Evolutionary conservation across 768 basidiomycete species (phyloP).

Genomic region (Butyriboletus loyo): DNA sequence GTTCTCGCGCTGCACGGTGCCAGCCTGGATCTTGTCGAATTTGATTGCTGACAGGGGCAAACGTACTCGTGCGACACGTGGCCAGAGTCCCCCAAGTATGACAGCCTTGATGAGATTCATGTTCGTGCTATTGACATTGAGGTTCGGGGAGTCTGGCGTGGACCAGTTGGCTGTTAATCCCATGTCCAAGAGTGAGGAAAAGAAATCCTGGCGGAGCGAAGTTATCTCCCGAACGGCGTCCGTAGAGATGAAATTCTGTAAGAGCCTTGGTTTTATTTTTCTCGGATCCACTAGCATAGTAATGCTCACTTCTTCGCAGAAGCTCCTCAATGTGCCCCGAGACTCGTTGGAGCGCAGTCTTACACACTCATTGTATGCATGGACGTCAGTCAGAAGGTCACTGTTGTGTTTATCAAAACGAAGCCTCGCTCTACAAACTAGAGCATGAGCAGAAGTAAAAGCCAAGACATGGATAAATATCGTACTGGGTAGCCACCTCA

Average conservation of each 20-base stretch:
- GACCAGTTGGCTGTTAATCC: constrained; percentile 60
- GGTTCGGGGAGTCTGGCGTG: constrained; percentile 42
- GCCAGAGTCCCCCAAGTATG: constrained; percentile 85
- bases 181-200: constrained; percentile 62
- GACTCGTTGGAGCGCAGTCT: constrained; percentile 49
- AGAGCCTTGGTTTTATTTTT: neutral
- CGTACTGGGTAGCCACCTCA: constrained; percentile 73
- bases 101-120: constrained; percentile 80
- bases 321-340: constrained; percentile 44
- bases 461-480: neutral
- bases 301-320: constrained; percentile 64
- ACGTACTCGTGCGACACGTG: constrained; percentile 72
- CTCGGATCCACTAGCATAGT: neutral
- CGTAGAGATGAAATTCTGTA: constrained; percentile 79
- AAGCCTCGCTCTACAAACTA: constrained; percentile 56
- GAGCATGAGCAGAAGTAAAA: neutral
- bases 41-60: constrained; percentile 72
- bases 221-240: constrained; percentile 75
- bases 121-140: constrained; percentile 66
- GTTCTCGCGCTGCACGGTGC: constrained; percentile 82
- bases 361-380: constrained; percentile 67
- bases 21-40: constrained; percentile 83
- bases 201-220: constrained; percentile 74
- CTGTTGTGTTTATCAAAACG: constrained; percentile 71
- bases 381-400: constrained; percentile 80